Base-by-base conservation (phyloP, 768 basidiomycete species). In the Floccularia luteovirens region DNA sequence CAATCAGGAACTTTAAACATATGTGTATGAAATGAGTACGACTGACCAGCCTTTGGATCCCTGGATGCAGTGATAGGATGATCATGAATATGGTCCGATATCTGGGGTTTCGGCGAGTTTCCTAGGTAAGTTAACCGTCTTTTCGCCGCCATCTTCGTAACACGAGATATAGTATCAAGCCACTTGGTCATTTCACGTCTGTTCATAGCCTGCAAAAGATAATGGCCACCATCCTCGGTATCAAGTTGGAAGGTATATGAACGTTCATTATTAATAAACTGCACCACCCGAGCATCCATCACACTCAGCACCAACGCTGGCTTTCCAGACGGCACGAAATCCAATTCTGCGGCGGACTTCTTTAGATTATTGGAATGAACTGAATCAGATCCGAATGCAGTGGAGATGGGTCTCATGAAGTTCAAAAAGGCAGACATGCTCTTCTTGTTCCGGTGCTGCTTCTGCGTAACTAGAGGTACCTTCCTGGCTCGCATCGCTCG, bases 401-500 rank as follows among this genome's bases (percentile, higher is more conserved):
- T 89, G 12, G 89, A 91, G 38, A 90, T 79, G 1, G 88, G 89
- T n/a, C 88, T 74, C 81, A 90, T 90, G 62, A 90, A 70, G 50
- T 79, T 82, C 61, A 90, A 72, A 58, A 90, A 83, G 3, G 84
- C 82, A 0, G 80, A 89, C 69, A 89, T 83, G 64, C 85, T 89
- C 62, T 88, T 86, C 72, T 90, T 90, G 60, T 82, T 78, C n/a
- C 85, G 72, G 45, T 87, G 84, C 41, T 82, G 81, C 58, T 88
- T 86, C 52, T 76, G 75, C 21, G 52, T 46, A n/a, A 61, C 64
- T 3, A 69, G 56, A 0, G 66, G 57, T 43, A 70, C 58, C 41
- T 70, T 69, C 36, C 66, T 65, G 41, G 74, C 75, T 33, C 77
- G 72, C 82, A 90, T 87, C 2, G 83, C 83, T 52, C 74, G 77